phyloP scores from a whole-genome alignment of 2,329 filamentous ascomycete genomes.

The Arthrobotrys iridis region DNA sequence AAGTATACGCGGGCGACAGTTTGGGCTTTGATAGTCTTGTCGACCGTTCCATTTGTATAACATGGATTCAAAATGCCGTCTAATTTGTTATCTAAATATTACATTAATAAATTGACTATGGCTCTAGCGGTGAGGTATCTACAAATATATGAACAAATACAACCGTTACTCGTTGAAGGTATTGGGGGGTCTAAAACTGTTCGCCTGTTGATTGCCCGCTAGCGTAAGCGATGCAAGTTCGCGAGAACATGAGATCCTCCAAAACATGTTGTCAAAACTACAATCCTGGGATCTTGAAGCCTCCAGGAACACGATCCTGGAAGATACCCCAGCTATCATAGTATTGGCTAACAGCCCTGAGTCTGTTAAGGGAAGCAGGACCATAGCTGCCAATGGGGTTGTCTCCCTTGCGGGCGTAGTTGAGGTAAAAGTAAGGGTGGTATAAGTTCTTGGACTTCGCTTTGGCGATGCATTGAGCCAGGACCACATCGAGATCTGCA shows the following conservation, averaged over 20 bases:
- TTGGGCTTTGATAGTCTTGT: too few species aligned
- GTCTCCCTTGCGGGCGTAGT: conserved; percentile 59
- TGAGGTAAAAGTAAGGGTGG: conserved; percentile 60
- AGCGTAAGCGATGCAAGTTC: too few species aligned
- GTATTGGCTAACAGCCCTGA: conserved; percentile 58
- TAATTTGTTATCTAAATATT: not conserved
- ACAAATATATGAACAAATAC: not conserved
- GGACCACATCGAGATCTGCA: conserved; percentile 49
- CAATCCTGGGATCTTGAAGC: conserved; percentile 58
- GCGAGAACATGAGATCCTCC: not conserved
- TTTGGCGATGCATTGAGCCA: conserved; percentile 53
- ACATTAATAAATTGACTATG: conserved; percentile 5
- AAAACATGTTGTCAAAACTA: not conserved
- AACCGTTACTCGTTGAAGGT: not conserved
- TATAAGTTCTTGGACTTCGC: conserved; percentile 56
- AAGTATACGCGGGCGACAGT: not conserved
- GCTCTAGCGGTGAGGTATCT: not conserved
- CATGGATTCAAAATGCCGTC: not conserved
- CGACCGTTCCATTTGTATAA: too few species aligned
- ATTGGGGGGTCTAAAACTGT: too few species aligned
- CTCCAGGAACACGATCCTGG: conserved; percentile 59
- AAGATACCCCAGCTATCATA: conserved; percentile 60
- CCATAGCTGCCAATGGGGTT: conserved; percentile 59
- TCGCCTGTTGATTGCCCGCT: too few species aligned
- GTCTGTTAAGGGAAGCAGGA: conserved; percentile 55